phyloP scores from a whole-genome alignment of 225 moss, liverwort and hornwort species.

The Rhytidiadelphus loreus region DNA sequence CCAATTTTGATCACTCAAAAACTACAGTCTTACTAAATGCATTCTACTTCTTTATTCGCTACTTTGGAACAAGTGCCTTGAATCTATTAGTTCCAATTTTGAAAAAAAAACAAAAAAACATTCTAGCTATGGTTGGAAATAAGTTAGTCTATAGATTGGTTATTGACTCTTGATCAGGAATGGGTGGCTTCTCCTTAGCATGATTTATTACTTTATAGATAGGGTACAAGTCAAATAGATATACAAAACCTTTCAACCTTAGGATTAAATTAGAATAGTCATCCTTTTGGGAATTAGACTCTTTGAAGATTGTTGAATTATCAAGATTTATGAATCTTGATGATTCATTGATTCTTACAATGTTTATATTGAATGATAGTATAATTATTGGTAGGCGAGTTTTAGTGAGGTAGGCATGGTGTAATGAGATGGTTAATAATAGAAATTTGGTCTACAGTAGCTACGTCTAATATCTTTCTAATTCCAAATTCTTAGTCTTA shows the following conservation, averaged over 20 bases:
- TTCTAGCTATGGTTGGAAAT: too few relatives aligned
- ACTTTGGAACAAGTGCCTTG: too few relatives aligned
- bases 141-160: too few relatives aligned
- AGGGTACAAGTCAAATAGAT: not conserved
- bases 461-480: rapidly evolving
- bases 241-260: not conserved
- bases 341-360: not conserved
- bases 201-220: not conserved
- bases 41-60: too few relatives aligned
- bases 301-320: not conserved
- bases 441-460: rapidly evolving
- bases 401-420: rapidly evolving
- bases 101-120: too few relatives aligned
- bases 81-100: too few relatives aligned
- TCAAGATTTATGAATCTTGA: not conserved
- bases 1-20: too few relatives aligned
- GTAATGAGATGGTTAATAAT: not conserved
- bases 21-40: too few relatives aligned
- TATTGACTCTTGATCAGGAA: too few relatives aligned
- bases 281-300: rapidly evolving
- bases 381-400: not conserved
- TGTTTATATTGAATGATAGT: not conserved
- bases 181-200: too few relatives aligned
- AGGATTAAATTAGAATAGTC: not conserved
- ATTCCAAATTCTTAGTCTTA: not conserved